Percentiles rank a stretch among this genome's conserved stretches.
Evolutionary conservation across 1,284 basidiomycete genomes (phyloP).

Genomic region (Ustilago curta): DNA sequence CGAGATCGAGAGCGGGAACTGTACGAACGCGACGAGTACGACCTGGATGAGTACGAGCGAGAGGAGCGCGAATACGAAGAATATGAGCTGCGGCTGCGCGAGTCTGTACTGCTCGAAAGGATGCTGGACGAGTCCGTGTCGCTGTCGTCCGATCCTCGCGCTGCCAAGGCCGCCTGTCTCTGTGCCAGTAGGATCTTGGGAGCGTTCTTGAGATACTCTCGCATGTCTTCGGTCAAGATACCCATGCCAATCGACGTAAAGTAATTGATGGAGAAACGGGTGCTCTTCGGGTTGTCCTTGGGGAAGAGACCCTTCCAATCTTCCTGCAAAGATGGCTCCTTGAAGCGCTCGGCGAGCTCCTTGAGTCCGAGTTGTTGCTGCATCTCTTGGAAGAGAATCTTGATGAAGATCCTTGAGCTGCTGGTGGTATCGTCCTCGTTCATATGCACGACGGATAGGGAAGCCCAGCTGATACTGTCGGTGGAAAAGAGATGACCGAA

Average conservation of each 20-base stretch:
- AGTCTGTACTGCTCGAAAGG: slow-evolving; percentile 35
- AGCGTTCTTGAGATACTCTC: slow-evolving; percentile 94
- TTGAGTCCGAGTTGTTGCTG: slow-evolving; percentile 92
- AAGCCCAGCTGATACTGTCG: slow-evolving; percentile 90
- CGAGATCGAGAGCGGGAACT: slow-evolving; percentile 24
- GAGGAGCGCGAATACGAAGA: slow-evolving; percentile 42
- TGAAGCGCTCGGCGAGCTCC: slow-evolving; percentile 82
- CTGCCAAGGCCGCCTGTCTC: slow-evolving; percentile 73
- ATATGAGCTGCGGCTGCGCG: slow-evolving; percentile 36
- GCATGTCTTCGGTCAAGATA: slow-evolving; percentile 91
- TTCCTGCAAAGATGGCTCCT: slow-evolving; percentile 73
- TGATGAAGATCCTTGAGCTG: slow-evolving; percentile 95
- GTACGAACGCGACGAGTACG: slow-evolving; percentile 41
- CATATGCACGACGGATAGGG: slow-evolving; percentile 86
- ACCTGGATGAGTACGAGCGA: slow-evolving; percentile 35
- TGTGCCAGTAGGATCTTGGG: slow-evolving; percentile 92
- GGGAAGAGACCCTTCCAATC: slow-evolving; percentile 91
- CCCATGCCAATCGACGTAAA: slow-evolving; percentile 90
- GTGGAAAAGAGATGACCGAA: slow-evolving; percentile 83
- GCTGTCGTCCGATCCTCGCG: slow-evolving; percentile 40
- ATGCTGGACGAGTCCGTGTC: slow-evolving; percentile 42
- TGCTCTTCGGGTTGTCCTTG: slow-evolving; percentile 93
- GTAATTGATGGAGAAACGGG: slow-evolving; percentile 97
- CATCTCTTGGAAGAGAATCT: slow-evolving; percentile 94
- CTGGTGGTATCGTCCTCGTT: slow-evolving; percentile 98